These are phyloP conservation scores for Fraxinus sp. DNA, from an alignment of 305 asterid genomes.

Conservation along the genomic window DNA sequence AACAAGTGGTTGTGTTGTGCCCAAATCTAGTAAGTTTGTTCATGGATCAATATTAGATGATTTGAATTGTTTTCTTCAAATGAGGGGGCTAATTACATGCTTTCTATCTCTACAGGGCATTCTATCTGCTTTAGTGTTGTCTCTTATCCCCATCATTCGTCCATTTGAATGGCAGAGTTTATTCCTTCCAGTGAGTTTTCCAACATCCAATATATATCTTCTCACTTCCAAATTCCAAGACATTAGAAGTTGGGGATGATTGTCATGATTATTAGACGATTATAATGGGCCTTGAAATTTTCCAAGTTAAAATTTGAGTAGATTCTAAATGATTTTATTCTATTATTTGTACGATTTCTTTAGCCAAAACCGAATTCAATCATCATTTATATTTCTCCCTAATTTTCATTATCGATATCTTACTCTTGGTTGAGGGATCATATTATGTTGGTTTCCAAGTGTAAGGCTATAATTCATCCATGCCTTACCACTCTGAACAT, in stretches of 20 bases:
- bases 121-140: slow-evolving; percentile 79
- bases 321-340: slow-evolving; percentile 7
- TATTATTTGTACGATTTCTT: neutral
- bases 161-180: slow-evolving; percentile 99
- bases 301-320: neutral
- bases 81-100: slow-evolving; percentile 20
- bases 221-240: slow-evolving; percentile 5
- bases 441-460: neutral
- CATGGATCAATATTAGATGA: slow-evolving; percentile 12
- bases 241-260: neutral
- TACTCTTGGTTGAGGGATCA: slow-evolving; percentile 9
- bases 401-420: neutral
- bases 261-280: neutral
- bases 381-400: neutral
- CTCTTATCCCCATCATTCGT: slow-evolving; percentile 83
- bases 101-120: slow-evolving; percentile 61
- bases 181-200: slow-evolving; percentile 83
- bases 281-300: neutral
- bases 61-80: slow-evolving; percentile 13
- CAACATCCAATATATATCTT: slow-evolving; percentile 19
- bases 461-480: neutral
- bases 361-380: slow-evolving; percentile 16
- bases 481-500: neutral
- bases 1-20: slow-evolving; percentile 76
- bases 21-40: slow-evolving; percentile 74